Percentiles rank a stretch among this genome's conserved stretches.
Evolutionary conservation across 176 grass and related monocot species (phyloP).

Genomic region (Urochloa ruziziensis): DNA sequence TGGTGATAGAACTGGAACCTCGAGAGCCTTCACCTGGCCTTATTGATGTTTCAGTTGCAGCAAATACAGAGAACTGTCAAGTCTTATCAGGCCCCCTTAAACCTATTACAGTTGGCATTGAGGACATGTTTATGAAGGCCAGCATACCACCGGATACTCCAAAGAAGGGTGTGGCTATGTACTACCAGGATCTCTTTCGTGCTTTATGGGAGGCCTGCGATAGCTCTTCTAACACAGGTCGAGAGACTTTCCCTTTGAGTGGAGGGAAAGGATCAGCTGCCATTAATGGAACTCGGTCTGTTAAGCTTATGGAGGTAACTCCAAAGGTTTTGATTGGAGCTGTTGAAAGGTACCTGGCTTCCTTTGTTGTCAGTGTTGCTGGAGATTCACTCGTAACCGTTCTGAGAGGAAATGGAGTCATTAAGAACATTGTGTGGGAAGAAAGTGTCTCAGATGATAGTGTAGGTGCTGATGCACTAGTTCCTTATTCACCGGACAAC

Average conservation of each 20-base stretch:
- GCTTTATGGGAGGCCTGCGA: conserved; percentile 89
- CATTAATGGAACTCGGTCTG: conserved; percentile 77
- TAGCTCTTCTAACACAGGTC: conserved; percentile 62
- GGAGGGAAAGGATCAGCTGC: conserved; percentile 70
- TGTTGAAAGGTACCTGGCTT: conserved; percentile 71
- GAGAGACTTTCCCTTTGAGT: conserved; percentile 76
- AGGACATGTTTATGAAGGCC: conserved; percentile 89
- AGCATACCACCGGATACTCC: conserved; percentile 49
- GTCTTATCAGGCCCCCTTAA: conserved; percentile 69
- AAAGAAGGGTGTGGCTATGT: conserved; percentile 34
- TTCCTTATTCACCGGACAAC: conserved; percentile 53
- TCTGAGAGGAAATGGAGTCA: conserved; percentile 63
- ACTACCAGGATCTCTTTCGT: conserved; percentile 71
- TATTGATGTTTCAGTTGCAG: conserved; percentile 64
- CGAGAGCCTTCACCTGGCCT: conserved; percentile 77
- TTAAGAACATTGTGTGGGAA: conserved; percentile 71
- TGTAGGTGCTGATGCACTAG: conserved; percentile 62
- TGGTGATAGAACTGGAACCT: conserved; percentile 83
- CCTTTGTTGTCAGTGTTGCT: conserved; percentile 68
- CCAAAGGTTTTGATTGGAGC: conserved; percentile 64
- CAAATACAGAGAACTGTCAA: conserved; percentile 77
- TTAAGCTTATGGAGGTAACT: conserved; percentile 87
- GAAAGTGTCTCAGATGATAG: conserved; percentile 47
- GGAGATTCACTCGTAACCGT: conserved; percentile 63
- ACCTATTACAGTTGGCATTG: conserved; percentile 75